Conservation (phyloP, 2,329 filamentous ascomycete species). For the Zymoseptoria brevis region DNA sequence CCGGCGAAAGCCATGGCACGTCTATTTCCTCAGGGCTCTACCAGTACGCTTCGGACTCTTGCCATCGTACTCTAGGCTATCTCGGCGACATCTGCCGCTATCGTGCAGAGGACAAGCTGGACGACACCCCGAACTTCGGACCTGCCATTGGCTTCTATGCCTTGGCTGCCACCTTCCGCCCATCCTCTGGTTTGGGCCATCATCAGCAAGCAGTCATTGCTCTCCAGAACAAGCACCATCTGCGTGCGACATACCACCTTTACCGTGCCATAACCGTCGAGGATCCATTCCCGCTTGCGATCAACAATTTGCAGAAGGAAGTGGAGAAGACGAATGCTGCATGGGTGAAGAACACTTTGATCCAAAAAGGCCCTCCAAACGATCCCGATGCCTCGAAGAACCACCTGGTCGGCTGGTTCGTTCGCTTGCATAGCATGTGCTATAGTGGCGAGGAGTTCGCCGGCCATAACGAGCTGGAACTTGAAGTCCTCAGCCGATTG, state of each 20-base stretch:
- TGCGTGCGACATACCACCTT: constrained; percentile 81
- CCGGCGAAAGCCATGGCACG: constrained; percentile 20
- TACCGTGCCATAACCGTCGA: constrained; percentile 72
- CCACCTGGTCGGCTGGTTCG: constrained; percentile 70
- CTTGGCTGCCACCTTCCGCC: constrained; percentile 70
- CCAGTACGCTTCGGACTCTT: constrained; percentile 60
- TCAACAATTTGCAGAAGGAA: constrained; percentile 68
- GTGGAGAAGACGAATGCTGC: constrained; percentile 58
- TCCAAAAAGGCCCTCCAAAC: constrained; percentile 33
- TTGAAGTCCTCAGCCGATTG: constrained; percentile 73
- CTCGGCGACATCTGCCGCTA: constrained; percentile 89
- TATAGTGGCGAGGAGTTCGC: constrained; percentile 68
- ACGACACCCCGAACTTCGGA: constrained; percentile 68
- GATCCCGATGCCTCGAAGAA: constrained; percentile 49
- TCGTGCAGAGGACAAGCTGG: constrained; percentile 62
- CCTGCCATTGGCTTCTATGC: constrained; percentile 76
- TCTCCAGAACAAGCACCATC: constrained; percentile 66
- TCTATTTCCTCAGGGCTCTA: constrained; percentile 39
- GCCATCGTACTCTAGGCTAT: constrained; percentile 74
- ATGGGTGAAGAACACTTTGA: constrained; percentile 49
- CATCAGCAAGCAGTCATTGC: constrained; percentile 88
- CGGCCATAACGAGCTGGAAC: constrained; percentile 72
- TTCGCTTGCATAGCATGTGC: constrained; percentile 76
- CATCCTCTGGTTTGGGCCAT: constrained; percentile 70
- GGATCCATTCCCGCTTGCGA: constrained; percentile 66